A percentile compares a stretch with the other conserved stretches of the same genome.
Conservation (phyloP, 306 rosid genomes). For the Cucurbita moschata region DNA sequence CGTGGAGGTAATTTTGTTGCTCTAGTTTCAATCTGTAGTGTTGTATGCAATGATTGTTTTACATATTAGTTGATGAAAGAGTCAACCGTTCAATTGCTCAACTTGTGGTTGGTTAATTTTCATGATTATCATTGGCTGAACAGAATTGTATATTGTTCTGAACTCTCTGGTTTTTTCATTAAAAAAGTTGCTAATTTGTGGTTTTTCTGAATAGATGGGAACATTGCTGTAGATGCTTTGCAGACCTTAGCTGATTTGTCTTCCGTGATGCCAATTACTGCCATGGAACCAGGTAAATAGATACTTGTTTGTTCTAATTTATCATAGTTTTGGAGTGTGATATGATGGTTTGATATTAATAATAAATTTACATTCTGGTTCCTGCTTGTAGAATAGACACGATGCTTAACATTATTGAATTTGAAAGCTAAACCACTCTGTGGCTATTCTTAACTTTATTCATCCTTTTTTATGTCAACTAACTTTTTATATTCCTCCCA, state of each 20-base stretch:
- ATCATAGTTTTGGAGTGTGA: background rate
- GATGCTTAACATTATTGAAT: background rate
- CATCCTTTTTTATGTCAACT: background rate
- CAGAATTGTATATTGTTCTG: background rate
- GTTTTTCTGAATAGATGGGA: conserved; percentile 35
- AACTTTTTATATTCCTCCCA: background rate
- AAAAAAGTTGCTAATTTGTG: background rate
- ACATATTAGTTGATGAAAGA: background rate
- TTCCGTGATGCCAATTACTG: conserved; percentile 51
- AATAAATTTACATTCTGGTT: background rate
- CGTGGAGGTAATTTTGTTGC: conserved; percentile 49
- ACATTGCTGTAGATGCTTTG: conserved; percentile 59
- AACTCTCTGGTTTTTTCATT: background rate
- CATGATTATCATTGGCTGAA: background rate
- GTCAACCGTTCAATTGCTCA: background rate
- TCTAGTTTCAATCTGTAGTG: background rate
- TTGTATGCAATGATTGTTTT: background rate
- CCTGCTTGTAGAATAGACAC: no score
- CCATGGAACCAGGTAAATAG: conserved; percentile 54
- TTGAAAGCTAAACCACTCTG: background rate
- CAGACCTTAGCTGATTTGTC: conserved; percentile 78
- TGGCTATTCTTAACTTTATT: background rate
- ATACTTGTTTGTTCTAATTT: background rate
- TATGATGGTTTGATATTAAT: background rate
- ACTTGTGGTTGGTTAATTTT: background rate